These are phyloP conservation scores for Solanum megistacrolobum DNA, from an alignment of 257 asterid genomes.

Conservation along the genomic window DNA sequence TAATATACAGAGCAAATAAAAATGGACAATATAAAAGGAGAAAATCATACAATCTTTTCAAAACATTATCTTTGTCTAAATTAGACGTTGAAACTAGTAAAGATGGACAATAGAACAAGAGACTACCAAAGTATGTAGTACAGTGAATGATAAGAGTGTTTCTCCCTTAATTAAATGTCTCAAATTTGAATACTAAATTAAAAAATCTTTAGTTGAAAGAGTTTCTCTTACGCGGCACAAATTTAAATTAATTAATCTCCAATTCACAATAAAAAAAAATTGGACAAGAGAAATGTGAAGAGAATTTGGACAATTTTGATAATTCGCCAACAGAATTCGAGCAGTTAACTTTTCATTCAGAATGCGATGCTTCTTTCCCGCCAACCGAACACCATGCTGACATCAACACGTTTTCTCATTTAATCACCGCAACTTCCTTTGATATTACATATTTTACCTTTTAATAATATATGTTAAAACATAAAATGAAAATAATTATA, in stretches of 20 bases:
- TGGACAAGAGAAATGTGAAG: not conserved
- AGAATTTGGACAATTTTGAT: not conserved
- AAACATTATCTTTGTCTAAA: not conserved
- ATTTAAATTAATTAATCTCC: too few species aligned
- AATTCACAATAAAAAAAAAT: not conserved
- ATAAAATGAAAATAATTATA: too few species aligned
- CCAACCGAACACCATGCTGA: not conserved
- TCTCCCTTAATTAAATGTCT: not conserved
- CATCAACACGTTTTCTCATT: not conserved
- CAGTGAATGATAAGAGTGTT: fast-evolving
- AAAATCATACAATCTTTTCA: not conserved
- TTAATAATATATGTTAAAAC: not conserved
- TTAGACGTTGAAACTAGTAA: not conserved
- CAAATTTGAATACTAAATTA: too few species aligned
- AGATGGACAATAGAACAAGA: fast-evolving
- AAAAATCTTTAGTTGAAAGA: fast-evolving
- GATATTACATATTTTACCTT: not conserved
- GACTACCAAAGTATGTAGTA: not conserved
- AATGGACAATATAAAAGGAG: not conserved
- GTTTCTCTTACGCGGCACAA: fast-evolving
- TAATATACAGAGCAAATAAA: too few species aligned
- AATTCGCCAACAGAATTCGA: not conserved
- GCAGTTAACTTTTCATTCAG: not conserved
- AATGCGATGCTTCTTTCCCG: not conserved
- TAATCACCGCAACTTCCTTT: not conserved